Base-by-base conservation (phyloP, 805 yeast species). In the Kodamaea laetipori region DNA sequence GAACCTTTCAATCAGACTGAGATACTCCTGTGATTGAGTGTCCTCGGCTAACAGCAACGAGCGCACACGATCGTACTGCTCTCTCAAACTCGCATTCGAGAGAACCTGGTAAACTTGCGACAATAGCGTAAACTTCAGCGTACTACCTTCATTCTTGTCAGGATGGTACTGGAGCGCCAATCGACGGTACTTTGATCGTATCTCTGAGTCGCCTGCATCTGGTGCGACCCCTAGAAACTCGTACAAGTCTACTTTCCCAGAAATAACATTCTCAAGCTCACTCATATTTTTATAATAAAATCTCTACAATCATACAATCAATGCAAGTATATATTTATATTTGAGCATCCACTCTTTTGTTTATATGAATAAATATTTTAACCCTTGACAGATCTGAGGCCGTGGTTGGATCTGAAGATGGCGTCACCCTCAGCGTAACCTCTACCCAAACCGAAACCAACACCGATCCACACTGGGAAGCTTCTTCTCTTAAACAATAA, bases 361-460 rank as follows among this genome's bases (percentile, higher is more conserved):
- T 37, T 25, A 13, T 27, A 28, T 32, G 40, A 42, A 37, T 35
- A 35, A 35, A 35, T 35, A 35, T 33, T 41, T 64, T 67, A 86
- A 47, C 88, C 87, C 60, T 81, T 81, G 46, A 83, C 80, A 41
- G 81, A 72, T 76, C 95, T 83, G 50, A 84, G 64, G 44, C 95
- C 95, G 50, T 84, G 87, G 55, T 58, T 63, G 10, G 88, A 78
- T 72, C 97, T 84, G 79, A 94, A 92, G 45, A 90, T 86, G 48
- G 97, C 95, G 62, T 94, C 98, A 49, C 98, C 99, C 73, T 94
- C 99, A 48, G 98, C 82, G 69, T 90, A 94, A 43, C 97, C 97
- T 74, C 97, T 85, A 53, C 99, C 99, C 50, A 90, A 78, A 54
- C 99, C 99, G 59, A 94, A 92, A 28, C 99, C 99, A 52, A 90